Conservation (phyloP, 257 asterid genomes). For the Nicotiana tabacum region DNA sequence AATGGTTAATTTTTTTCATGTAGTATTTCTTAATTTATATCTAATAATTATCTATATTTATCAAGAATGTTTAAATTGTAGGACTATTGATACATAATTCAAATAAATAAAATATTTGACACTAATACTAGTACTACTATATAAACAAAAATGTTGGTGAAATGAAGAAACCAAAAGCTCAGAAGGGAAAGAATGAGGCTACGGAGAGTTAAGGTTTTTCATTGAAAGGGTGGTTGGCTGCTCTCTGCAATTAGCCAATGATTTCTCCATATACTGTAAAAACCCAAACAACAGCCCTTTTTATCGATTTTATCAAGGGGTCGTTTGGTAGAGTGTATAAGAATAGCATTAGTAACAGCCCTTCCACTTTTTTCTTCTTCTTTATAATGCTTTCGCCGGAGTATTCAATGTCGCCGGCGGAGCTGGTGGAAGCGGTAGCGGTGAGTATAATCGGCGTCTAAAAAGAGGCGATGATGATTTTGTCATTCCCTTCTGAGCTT, state of each 20-base stretch:
- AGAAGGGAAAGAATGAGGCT: constrained; percentile 5
- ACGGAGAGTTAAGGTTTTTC: constrained; percentile 5
- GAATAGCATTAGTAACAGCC: too few relatives aligned
- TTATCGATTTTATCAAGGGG: background rate
- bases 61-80: too few relatives aligned
- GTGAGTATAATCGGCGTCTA: background rate
- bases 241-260: constrained; percentile 31
- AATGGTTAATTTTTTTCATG: too few relatives aligned
- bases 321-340: too few relatives aligned
- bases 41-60: too few relatives aligned
- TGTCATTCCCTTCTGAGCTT: background rate
- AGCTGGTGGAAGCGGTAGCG: background rate
- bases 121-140: too few relatives aligned
- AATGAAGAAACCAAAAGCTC: background rate
- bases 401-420: background rate
- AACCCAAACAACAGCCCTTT: constrained; percentile 13
- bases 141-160: background rate
- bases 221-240: constrained; percentile 37
- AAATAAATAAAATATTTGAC: too few relatives aligned
- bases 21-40: too few relatives aligned
- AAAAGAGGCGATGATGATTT: background rate
- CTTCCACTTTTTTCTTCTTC: background rate
- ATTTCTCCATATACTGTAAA: background rate
- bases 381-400: background rate
- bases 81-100: too few relatives aligned